phyloP scores from a whole-genome alignment of 2,329 filamentous ascomycete species.

The Fusarium temperatum region DNA sequence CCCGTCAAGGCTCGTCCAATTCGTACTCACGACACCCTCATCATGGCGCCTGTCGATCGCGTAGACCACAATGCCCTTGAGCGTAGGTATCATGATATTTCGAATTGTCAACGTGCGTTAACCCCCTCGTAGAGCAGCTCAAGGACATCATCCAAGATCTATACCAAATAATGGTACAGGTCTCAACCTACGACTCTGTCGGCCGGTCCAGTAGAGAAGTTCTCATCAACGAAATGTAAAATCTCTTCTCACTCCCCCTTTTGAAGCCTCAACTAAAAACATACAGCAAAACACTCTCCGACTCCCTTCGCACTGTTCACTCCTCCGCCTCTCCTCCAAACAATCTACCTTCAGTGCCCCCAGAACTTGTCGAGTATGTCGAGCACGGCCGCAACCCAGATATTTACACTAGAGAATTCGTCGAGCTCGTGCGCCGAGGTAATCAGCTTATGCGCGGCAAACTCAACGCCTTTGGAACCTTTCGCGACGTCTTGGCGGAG shows the following conservation, averaged over 20 bases:
- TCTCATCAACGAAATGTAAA: slow-evolving; percentile 62
- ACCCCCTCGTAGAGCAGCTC: slow-evolving; percentile 58
- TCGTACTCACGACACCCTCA: not conserved
- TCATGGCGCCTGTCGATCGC: slow-evolving; percentile 55
- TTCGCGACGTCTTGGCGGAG: slow-evolving; percentile 69
- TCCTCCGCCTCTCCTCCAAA: slow-evolving; percentile 52
- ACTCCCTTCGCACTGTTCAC: slow-evolving; percentile 51
- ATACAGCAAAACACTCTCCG: slow-evolving; percentile 51
- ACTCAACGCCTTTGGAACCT: slow-evolving; percentile 66
- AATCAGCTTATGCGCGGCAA: slow-evolving; percentile 76
- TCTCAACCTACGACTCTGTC: slow-evolving; percentile 67
- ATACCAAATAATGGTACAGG: slow-evolving; percentile 71
- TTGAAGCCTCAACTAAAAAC: not conserved
- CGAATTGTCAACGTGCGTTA: not conserved
- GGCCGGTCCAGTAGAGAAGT: slow-evolving; percentile 63
- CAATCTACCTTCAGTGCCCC: slow-evolving; percentile 63
- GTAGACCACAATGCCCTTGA: slow-evolving; percentile 52
- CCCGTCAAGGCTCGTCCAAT: not conserved
- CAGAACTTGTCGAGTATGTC: slow-evolving; percentile 73
- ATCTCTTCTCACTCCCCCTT: not conserved
- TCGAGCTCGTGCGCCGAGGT: slow-evolving; percentile 71
- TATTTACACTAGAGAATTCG: slow-evolving; percentile 78
- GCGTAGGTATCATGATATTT: slow-evolving; percentile 43
- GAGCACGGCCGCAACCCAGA: slow-evolving; percentile 77
- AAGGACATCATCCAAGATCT: slow-evolving; percentile 71